Evolutionary conservation across 1,284 basidiomycete species (phyloP).

Genomic region (Psilocybe mexicana): DNA sequence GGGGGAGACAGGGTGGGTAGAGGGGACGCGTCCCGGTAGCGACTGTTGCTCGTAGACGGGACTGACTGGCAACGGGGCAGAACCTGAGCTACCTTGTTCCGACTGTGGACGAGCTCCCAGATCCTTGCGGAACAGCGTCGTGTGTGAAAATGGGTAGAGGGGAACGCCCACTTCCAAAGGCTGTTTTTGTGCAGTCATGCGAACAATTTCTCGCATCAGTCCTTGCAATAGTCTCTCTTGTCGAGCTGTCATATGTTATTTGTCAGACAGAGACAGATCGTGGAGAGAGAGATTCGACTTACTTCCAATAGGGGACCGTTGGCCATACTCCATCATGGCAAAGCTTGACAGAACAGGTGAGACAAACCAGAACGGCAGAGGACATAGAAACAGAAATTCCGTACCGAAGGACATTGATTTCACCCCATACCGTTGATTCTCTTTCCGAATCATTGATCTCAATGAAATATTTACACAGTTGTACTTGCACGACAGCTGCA

Average conservation of each 20-base stretch:
- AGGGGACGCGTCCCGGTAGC: conserved; percentile 12
- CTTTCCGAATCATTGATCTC: conserved; percentile 67
- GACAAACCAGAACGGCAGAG: background rate
- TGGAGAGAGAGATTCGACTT: conserved; percentile 32
- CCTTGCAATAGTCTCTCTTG: conserved; percentile 81
- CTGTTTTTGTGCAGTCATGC: conserved; percentile 73
- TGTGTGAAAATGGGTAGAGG: conserved; percentile 75
- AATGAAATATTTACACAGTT: conserved; percentile 81
- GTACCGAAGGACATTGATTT: conserved; percentile 78
- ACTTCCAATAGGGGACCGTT: conserved; percentile 81
- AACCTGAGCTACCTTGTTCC: conserved; percentile 30
- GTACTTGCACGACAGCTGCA: conserved; percentile 80
- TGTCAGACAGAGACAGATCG: conserved; percentile 17
- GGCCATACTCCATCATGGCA: conserved; percentile 78
- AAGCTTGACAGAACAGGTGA: conserved; percentile 43
- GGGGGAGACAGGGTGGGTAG: conserved; percentile 15
- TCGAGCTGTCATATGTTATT: conserved; percentile 48
- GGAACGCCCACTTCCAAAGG: conserved; percentile 77
- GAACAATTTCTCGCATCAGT: conserved; percentile 81
- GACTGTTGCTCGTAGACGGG: conserved; percentile 31
- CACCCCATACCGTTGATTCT: conserved; percentile 79
- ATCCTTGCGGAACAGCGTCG: conserved; percentile 58
- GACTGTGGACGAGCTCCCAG: conserved; percentile 27
- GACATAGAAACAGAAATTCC: conserved; percentile 17
- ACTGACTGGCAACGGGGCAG: conserved; percentile 42